Percentiles rank a stretch among this genome's conserved stretches.
These are phyloP conservation scores for Aegilops tauschii DNA, from an alignment of 176 grass and related monocot genomes.

Conservation along the genomic window DNA sequence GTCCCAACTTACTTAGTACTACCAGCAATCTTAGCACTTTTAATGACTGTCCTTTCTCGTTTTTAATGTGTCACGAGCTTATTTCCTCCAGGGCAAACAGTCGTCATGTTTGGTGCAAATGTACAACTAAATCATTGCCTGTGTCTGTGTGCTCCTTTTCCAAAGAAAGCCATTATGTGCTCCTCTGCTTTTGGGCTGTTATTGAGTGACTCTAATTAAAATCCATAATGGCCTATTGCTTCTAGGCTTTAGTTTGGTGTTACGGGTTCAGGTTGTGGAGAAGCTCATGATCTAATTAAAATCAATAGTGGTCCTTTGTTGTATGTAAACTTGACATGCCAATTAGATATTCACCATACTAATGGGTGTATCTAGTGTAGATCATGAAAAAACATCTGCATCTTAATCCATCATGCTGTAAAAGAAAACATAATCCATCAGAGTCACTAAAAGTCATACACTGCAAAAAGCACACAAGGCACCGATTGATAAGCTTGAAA, in stretches of 20 bases:
- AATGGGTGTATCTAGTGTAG: no score
- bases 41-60: background rate
- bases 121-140: constrained; percentile 28
- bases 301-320: no score
- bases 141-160: background rate
- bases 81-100: background rate
- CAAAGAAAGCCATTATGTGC: constrained; percentile 32
- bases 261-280: background rate
- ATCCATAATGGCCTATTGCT: constrained; percentile 34
- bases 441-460: no score
- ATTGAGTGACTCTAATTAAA: constrained; percentile 18
- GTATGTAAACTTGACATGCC: no score
- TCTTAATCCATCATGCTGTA: no score
- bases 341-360: no score
- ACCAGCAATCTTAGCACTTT: background rate
- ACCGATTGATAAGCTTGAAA: background rate
- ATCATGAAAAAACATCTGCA: no score
- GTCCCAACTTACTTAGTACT: background rate
- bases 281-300: background rate
- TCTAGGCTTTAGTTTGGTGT: constrained; percentile 22
- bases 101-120: constrained; percentile 28
- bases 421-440: no score
- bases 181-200: constrained; percentile 28
- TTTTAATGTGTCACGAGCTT: background rate
- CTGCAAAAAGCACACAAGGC: no score